Conservation (phyloP, 2,329 filamentous ascomycete species). For the Alternaria sp. region DNA sequence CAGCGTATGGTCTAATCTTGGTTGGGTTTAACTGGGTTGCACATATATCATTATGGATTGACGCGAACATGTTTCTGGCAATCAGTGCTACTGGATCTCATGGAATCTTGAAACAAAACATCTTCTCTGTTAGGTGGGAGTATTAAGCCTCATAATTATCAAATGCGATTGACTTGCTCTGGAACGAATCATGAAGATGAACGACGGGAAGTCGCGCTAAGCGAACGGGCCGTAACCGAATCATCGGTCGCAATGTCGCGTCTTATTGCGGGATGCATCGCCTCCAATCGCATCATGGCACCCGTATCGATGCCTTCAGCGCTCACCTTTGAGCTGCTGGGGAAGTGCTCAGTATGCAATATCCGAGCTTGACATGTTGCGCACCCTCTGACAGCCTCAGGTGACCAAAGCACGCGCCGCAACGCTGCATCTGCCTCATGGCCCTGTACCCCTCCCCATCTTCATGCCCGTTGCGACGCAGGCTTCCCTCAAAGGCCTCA, state of each 20-base stretch:
- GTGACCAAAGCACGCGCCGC: constrained; percentile 95
- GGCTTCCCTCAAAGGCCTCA: constrained; percentile 92
- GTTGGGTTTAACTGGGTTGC: background rate
- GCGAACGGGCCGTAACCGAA: constrained; percentile 5
- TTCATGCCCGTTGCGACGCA: constrained; percentile 99
- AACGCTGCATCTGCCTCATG: constrained; percentile 87
- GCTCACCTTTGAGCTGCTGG: constrained; percentile 50
- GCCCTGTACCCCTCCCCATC: constrained; percentile 85
- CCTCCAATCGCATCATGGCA: constrained; percentile 35
- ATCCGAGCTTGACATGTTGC: background rate
- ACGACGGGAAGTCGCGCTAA: constrained; percentile 2
- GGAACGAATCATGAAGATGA: background rate
- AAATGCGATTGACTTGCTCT: background rate
- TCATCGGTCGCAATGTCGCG: constrained; percentile 1
- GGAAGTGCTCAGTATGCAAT: constrained; percentile 48
- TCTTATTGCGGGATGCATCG: constrained; percentile 1
- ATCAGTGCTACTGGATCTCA: background rate
- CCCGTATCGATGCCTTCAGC: constrained; percentile 48
- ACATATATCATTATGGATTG: background rate
- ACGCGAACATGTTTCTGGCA: background rate
- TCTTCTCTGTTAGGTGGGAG: background rate
- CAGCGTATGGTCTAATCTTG: background rate
- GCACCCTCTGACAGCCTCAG: constrained; percentile 59
- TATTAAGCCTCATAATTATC: background rate
- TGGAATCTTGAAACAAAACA: background rate